These are phyloP conservation scores for Vanilla planifolia DNA, from an alignment of 106 monocot species.

Conservation along the genomic window DNA sequence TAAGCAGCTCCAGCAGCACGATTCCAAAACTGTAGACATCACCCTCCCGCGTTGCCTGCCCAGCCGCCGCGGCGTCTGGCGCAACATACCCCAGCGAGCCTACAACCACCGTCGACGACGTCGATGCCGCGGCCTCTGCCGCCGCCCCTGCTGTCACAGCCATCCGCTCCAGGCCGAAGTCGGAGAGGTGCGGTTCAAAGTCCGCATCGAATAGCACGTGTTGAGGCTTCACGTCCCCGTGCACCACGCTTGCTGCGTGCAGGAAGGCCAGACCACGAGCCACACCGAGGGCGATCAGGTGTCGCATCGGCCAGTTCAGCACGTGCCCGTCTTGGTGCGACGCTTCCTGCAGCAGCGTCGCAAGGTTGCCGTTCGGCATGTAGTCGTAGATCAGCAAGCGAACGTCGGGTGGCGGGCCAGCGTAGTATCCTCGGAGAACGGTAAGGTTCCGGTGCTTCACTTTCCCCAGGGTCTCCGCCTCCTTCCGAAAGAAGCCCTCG, in stretches of 20 bases:
- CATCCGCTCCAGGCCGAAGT: slow-evolving; percentile 75
- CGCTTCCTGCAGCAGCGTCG: slow-evolving; percentile 81
- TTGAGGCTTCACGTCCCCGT: slow-evolving; percentile 90
- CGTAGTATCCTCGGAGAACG: slow-evolving; percentile 87
- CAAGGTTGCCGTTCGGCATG: slow-evolving; percentile 98
- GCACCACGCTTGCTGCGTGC: slow-evolving; percentile 49
- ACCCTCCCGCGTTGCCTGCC: slow-evolving; percentile 58
- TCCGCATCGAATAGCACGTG: slow-evolving; percentile 87
- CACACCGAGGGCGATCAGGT: slow-evolving; percentile 83
- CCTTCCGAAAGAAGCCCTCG: slow-evolving; percentile 82
- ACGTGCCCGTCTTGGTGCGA: slow-evolving; percentile 89
- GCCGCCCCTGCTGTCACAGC: slow-evolving; percentile 43
- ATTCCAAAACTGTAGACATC: slow-evolving; percentile 97
- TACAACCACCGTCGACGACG: slow-evolving; percentile 37
- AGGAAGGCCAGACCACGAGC: slow-evolving; percentile 74
- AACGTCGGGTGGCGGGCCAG: slow-evolving; percentile 89
- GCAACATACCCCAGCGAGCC: slow-evolving; percentile 79
- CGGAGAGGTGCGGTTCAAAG: slow-evolving; percentile 78
- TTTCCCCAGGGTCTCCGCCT: slow-evolving; percentile 80
- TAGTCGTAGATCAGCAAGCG: slow-evolving; percentile 85
- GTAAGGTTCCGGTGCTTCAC: slow-evolving; percentile 92
- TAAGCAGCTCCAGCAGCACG: slow-evolving; percentile 86
- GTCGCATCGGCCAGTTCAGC: slow-evolving; percentile 92
- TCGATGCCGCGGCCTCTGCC: slow-evolving; percentile 30
- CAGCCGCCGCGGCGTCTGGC: slow-evolving; percentile 54